Base-by-base conservation (phyloP, 2,329 filamentous ascomycete species). In the Arthrobotrys conoides region DNA sequence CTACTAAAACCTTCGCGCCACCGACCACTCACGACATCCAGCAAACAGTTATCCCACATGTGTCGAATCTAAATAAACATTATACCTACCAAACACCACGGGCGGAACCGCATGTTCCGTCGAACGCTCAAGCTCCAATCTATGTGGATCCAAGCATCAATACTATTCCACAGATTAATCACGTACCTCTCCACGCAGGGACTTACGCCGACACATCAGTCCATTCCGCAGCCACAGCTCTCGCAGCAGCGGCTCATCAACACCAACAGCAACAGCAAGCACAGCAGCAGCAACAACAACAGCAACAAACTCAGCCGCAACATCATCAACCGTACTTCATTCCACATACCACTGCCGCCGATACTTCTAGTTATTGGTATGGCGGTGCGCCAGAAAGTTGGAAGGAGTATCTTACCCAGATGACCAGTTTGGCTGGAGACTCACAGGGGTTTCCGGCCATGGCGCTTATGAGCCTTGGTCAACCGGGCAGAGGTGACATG, bases 381-480 rank as follows among this genome's bases (percentile, higher is more conserved):
- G 57, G 68, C 6, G 65, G 68, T 10, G 53, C 68, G 6, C 46
- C 61, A 5, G 75, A 79, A 20, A 66, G 53, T 30, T 79, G 75
- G 75, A 79, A 79, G 33, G 61, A 79, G 27, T 79, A 79, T 24
- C 55, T 79, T 16, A 79, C 65, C 10, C 75, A 73, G 27, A 79
- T 79, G 68, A 73, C 75, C 3, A 73, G 75, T 61, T 30, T 79
- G 55, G 63, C 68, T n/a, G 75, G 68, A 6, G 68, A 72, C 53
- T 57, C 68, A 12, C 57, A 71, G n/a, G 68, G 63, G 14, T 72
- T 64, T 41, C 70, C 75, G 5, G 75, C 75, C 18, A 78, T 70
- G 75, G 75, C 75, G n/a, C 46, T 79, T 20, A 79, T 79, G 75
- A 73, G 68, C 27, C 44, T 79, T 5, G 75, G 75, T 36, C 75